Percentiles rank a stretch among this genome's conserved stretches.
Conservation (phyloP, 139 green algal genomes). For the Closterium sp. region DNA sequence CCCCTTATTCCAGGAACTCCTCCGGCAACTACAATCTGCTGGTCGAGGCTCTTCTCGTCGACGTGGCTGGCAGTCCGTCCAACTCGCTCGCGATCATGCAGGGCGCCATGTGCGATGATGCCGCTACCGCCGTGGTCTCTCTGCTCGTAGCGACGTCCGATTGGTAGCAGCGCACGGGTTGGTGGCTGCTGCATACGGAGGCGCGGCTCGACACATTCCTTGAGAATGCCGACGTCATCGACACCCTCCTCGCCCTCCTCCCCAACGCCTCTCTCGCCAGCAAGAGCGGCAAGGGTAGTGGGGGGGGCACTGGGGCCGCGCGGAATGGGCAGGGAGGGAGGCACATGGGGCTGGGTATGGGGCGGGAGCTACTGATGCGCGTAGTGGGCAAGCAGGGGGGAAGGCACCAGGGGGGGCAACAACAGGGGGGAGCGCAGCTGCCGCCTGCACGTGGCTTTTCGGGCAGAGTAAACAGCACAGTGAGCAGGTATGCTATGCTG, state of each 20-base stretch:
- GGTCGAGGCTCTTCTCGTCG: background rate
- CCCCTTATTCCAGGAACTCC: background rate
- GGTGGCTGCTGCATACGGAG: background rate
- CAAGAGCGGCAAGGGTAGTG: too few relatives aligned
- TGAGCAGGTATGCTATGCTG: too few relatives aligned
- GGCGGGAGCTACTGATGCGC: background rate
- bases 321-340: background rate
- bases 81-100: background rate
- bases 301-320: too few relatives aligned
- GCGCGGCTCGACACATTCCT: background rate
- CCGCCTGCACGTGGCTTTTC: too few relatives aligned
- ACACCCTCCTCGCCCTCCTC: too few relatives aligned
- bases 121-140: background rate
- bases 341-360: too few relatives aligned
- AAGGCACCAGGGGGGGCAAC: too few relatives aligned
- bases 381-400: background rate
- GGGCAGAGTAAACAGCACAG: too few relatives aligned
- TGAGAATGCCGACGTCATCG: too few relatives aligned
- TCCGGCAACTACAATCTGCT: background rate
- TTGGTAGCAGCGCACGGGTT: background rate
- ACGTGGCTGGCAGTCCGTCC: background rate
- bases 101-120: background rate
- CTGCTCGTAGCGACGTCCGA: background rate
- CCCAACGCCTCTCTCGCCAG: too few relatives aligned
- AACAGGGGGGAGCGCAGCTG: too few relatives aligned